Base-by-base conservation (phyloP, 2,329 filamentous ascomycete species). In the Colletotrichum sp. region DNA sequence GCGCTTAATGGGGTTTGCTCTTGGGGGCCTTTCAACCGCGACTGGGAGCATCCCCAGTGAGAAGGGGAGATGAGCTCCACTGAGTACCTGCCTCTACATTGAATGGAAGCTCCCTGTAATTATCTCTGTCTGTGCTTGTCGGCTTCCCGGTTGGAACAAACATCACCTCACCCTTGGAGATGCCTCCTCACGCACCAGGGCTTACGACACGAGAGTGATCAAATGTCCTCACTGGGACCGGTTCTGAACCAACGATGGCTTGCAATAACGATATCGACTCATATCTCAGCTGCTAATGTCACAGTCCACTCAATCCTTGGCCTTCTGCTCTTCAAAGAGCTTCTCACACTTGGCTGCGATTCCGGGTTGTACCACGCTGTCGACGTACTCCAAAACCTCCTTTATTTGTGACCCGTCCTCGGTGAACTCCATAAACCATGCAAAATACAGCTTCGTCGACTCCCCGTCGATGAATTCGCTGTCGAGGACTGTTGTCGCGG, bases 341-440 rank as follows among this genome's bases (percentile, higher is more conserved):
- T 47, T 34, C 12, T 70, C 13, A 21, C 29, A 54, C 43, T 38
- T 73, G 18, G 34, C 55, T 15, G 47, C 31, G 34, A 65, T 57
- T 16, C 34, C 55, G 15, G 29, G 16, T 21, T 38, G 18, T 47
- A 55, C 67, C 21, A 29, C 16, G 15, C 33, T 38, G 18, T 70
- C 67, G 31, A 55, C 34, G 8, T 29, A 43, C 59, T 65, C 43
- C 24, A 12, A 27, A n/a, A 58, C 29, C 7, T 57, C 21, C 16
- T 31, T 21, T 9, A 70, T 34, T 31, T 65, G 24, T 12, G 58
- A 55, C 18, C 58, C 59, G 47, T 70, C 67, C 13, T 70, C 67
- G 33, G 33, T 70, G n/a, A 70, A 70, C 18, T n/a, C 18, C 38
- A 70, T 24, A 36, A 55, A 70, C 67, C 67, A 70, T 16, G 47